Conservation (phyloP, 352 stramenopile species). For the Phytophthora pistaciae region DNA sequence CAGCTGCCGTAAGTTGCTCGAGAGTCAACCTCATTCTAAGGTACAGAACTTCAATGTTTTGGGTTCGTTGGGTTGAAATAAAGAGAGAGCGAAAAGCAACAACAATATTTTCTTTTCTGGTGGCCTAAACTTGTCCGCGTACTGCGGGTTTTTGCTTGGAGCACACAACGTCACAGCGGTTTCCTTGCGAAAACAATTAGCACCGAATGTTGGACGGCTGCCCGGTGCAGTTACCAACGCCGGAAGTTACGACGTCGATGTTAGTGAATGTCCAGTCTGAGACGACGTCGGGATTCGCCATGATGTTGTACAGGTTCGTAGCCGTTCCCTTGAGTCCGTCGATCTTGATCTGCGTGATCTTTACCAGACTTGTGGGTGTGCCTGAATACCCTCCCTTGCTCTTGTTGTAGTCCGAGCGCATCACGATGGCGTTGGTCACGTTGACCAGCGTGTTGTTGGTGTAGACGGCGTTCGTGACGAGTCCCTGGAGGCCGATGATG, state of each 20-base stretch:
- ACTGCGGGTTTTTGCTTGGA: no score
- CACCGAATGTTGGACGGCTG: background rate
- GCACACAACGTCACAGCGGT: no score
- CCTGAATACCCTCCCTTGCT: background rate
- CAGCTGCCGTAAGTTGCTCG: no score
- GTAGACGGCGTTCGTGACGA: conserved; percentile 4
- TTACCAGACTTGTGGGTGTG: background rate
- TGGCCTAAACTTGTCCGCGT: no score
- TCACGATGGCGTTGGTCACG: conserved; percentile 6
- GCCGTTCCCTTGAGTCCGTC: background rate
- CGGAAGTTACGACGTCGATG: background rate
- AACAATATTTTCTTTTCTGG: no score
- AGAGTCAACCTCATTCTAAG: no score
- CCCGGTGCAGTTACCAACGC: background rate
- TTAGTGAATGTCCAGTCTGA: background rate
- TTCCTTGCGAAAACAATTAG: background rate
- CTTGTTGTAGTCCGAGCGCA: conserved; percentile 4
- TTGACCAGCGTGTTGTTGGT: background rate
- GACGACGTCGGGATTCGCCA: background rate
- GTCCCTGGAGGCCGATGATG: conserved; percentile 5
- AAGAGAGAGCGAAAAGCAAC: no score
- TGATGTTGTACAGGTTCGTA: background rate
- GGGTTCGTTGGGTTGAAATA: no score
- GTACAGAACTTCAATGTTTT: no score
- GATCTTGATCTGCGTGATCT: background rate